These are phyloP conservation scores for Diaporthe sp. DNA, from an alignment of 2,329 filamentous ascomycete genomes.

Conservation along the genomic window DNA sequence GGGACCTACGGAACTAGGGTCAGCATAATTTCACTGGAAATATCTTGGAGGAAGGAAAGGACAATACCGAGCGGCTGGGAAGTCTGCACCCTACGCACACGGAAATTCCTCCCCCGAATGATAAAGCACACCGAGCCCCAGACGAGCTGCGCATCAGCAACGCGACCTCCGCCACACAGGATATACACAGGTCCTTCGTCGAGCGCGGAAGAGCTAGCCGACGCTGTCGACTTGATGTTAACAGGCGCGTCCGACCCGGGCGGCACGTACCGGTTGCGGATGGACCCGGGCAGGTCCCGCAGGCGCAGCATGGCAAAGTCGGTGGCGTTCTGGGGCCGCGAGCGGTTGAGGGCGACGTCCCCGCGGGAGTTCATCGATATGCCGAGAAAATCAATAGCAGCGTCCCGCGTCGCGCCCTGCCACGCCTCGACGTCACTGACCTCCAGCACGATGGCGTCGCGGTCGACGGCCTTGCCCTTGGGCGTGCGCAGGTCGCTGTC, in stretches of 20 bases:
- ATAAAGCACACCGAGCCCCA: conserved; percentile 34
- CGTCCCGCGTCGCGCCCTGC: conserved; percentile 32
- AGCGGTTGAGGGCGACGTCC: conserved; percentile 32
- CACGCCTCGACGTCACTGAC: conserved; percentile 23
- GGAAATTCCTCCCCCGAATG: conserved; percentile 32
- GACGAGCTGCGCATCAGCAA: conserved; percentile 30
- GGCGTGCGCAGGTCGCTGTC: conserved; percentile 15
- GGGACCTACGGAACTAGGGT: background rate
- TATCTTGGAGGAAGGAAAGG: too few relatives aligned
- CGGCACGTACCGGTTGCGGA: conserved; percentile 29
- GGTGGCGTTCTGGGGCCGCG: conserved; percentile 28
- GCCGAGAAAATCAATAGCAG: conserved; percentile 32
- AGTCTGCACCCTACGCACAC: conserved; percentile 31
- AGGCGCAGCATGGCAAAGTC: conserved; percentile 35
- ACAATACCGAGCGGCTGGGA: conserved; percentile 19
- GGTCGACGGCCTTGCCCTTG: conserved; percentile 24
- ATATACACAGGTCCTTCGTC: conserved; percentile 33
- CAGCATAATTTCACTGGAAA: background rate
- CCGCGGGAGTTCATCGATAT: conserved; percentile 36
- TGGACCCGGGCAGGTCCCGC: conserved; percentile 1
- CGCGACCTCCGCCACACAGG: conserved; percentile 2
- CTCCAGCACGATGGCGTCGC: conserved; percentile 19
- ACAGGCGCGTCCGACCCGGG: conserved; percentile 5
- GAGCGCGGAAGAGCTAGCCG: conserved; percentile 22
- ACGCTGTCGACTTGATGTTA: conserved; percentile 24